phyloP scores from a whole-genome alignment of 1,139 yeast genomes.

The Keqinozyma sinolaborantium region DNA sequence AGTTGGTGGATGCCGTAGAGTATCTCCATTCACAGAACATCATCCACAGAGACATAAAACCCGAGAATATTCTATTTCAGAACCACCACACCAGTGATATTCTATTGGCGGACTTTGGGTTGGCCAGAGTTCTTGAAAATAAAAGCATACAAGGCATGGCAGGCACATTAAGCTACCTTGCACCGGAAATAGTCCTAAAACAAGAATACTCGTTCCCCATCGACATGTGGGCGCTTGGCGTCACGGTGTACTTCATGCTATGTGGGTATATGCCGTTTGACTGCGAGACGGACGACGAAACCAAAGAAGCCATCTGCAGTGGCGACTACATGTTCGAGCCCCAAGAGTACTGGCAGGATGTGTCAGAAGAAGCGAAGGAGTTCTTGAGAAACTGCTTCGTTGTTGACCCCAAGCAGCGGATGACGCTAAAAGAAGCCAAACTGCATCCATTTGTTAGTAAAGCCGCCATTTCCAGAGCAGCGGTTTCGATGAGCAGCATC shows the following conservation, averaged over 20 bases:
- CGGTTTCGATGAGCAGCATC: not conserved
- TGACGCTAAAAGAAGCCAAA: constrained; percentile 44
- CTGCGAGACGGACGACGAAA: constrained; percentile 69
- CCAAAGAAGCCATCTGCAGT: constrained; percentile 54
- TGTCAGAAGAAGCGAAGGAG: constrained; percentile 54
- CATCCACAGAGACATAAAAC: constrained; percentile 43
- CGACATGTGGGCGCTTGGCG: constrained; percentile 80
- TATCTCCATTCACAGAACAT: constrained; percentile 29
- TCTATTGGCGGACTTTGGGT: constrained; percentile 72
- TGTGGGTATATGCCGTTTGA: constrained; percentile 82
- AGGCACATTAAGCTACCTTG: constrained; percentile 76
- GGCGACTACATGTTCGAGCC: constrained; percentile 64
- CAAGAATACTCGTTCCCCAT: constrained; percentile 59
- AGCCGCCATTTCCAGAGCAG: not conserved
- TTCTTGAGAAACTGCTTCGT: constrained; percentile 56
- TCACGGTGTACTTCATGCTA: constrained; percentile 64
- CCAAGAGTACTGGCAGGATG: constrained; percentile 53
- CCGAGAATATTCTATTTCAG: constrained; percentile 37
- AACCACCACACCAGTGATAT: constrained; percentile 33
- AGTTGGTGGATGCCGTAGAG: constrained; percentile 25
- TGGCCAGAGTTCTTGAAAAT: constrained; percentile 36
- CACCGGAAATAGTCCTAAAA: constrained; percentile 58
- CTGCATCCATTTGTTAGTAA: constrained; percentile 45
- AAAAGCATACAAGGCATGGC: constrained; percentile 25
- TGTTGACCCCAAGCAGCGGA: constrained; percentile 43